Conservation (phyloP, 1,284 basidiomycete species). For the Boletellus deceptivus region DNA sequence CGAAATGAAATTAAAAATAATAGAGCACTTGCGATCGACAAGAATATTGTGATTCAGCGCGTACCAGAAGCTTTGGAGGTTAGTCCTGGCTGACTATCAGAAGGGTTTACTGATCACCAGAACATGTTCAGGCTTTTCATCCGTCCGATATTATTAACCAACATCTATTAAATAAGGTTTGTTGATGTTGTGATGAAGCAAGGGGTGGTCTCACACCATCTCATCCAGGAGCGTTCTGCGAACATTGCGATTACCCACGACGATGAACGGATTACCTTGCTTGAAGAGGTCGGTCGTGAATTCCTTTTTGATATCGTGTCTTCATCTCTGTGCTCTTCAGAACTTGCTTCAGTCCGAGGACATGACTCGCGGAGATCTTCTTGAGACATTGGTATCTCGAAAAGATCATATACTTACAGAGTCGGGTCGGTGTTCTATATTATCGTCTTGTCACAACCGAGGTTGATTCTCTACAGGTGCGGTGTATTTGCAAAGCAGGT, state of each 20-base stretch:
- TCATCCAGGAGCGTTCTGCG: constrained; percentile 5
- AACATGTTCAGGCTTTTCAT: constrained; percentile 3
- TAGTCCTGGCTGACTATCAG: not conserved
- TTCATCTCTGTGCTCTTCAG: not conserved
- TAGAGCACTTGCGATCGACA: not conserved
- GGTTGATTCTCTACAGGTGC: not conserved
- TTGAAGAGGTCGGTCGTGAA: not conserved
- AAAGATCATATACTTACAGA: not conserved
- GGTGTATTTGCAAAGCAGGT: not conserved
- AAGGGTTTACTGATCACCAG: not conserved
- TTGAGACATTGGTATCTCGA: constrained; percentile 5
- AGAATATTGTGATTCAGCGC: not conserved
- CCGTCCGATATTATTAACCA: constrained; percentile 6
- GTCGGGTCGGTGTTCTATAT: not conserved
- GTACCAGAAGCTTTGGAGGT: constrained; percentile 8
- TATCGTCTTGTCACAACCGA: not conserved
- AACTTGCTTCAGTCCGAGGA: constrained; percentile 4
- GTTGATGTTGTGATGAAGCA: not conserved
- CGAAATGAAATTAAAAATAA: not conserved
- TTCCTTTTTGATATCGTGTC: not conserved
- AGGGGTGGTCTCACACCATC: not conserved
- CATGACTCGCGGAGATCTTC: not conserved
- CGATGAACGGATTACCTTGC: not conserved
- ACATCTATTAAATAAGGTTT: constrained; percentile 3
- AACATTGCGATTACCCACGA: constrained; percentile 8